Evolutionary conservation across 495 filamentous ascomycete genomes (phyloP), one percentile per base, ranked within the genome.

Genomic region (Podospora pseudopauciseta): DNA sequence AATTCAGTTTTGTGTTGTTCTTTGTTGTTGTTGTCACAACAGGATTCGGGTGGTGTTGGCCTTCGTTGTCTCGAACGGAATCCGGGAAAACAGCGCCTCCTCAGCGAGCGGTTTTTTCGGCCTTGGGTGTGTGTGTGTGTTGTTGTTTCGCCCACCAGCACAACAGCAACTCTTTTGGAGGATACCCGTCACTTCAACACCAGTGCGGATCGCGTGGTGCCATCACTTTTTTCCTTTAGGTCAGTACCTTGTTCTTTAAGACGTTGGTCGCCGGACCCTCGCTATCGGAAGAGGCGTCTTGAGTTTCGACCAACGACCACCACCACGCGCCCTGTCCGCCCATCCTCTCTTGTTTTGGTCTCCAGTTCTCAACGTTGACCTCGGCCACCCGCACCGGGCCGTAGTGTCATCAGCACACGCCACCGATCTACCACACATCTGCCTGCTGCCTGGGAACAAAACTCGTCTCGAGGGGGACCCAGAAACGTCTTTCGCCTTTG

Each of bases 1-100:
- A 76, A 79, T 79, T 79, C 74, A 72, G 58, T 79, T 79, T 79
- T 79, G 77, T 67, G 76, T 78, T 72, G 77, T 78, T 77, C 72
- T 69, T 78, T 72, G 77, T 78, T 77, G 71, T 69, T 49, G 15
- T 49, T 16, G 39, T 49, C 39, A 39, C 66, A 65, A 67, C 65
- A 65, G 74, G 72, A 74, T 79, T 77, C 72, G 66, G 73, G 65
- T 74, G 65, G 60, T 44, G 61, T 71, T 67, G 64, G 66, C 72
- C 67, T 70, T 73, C 71, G 63, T 69, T 73, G 66, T 64, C 64
- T 74, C 68, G 73, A 70, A 61, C 66, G 64, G 66, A 65, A 57
- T 63, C 63, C 53, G 49, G 39, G 54, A 66, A 66, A 49, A 66
- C 65, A 62, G 63, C 54, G 65, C 60, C 63, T 58, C 56, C 63